Evolutionary conservation across 345 rosid genomes (phyloP).

Genomic region (Lepidium sativum): DNA sequence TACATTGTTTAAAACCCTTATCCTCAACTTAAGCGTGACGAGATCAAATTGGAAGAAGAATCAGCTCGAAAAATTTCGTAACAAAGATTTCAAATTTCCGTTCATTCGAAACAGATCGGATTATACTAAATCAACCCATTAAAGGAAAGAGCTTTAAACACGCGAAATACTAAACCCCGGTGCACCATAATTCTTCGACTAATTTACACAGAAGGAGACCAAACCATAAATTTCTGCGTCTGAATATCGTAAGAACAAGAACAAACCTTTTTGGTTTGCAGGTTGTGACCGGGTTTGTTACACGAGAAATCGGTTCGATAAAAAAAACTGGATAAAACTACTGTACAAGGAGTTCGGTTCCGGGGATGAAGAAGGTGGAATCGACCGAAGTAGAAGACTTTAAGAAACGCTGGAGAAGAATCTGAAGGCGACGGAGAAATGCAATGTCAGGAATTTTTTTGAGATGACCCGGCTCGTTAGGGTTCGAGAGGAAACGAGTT

Average conservation of each 20-base stretch:
- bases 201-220: too few relatives aligned
- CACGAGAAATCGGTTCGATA: slow-evolving; percentile 21
- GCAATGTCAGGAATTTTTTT: slow-evolving; percentile 11
- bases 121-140: not conserved
- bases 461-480: slow-evolving; percentile 29
- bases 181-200: not conserved
- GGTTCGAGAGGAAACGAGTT: slow-evolving; percentile 25
- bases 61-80: not conserved
- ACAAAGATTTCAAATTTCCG: not conserved
- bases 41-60: not conserved
- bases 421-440: slow-evolving; percentile 1
- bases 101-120: not conserved
- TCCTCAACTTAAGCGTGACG: not conserved
- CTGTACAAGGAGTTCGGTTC: slow-evolving; percentile 28
- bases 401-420: not conserved
- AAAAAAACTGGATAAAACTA: slow-evolving; percentile 3
- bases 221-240: slow-evolving; percentile 2
- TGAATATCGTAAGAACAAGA: not conserved
- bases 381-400: not conserved
- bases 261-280: slow-evolving; percentile 25
- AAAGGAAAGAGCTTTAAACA: not conserved
- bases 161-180: not conserved
- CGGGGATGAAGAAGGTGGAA: slow-evolving; percentile 8
- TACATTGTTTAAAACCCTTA: slow-evolving; percentile 6
- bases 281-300: slow-evolving; percentile 30